Evolutionary conservation across 1,284 basidiomycete species (phyloP), one percentile per base, ranked within the genome.

Genomic region (Trichosporon asahii): DNA sequence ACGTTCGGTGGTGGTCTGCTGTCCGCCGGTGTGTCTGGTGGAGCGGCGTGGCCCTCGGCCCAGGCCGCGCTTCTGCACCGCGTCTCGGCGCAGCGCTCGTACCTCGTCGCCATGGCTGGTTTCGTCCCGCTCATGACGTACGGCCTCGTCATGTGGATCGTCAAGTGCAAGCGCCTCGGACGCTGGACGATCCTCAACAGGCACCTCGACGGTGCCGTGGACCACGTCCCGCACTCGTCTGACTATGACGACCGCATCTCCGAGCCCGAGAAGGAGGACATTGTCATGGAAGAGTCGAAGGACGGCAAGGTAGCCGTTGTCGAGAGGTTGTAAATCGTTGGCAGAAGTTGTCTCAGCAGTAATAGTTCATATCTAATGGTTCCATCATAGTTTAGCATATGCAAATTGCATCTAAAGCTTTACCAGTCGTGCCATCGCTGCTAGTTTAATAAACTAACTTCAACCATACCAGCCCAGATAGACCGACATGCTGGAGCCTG

Each of bases 1-100:
- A 75, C 75, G 53, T 60, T 80, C n/a, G 79, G 79, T 6, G 73
- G 77, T 8, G 77, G 77, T 9, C 65, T 77, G 29, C 66, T 78
- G n/a, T 72, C 77, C 8, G 73, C 70, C 3, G 78, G 78, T 37
- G 78, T 79, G 8, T 72, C 72, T 1, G 78, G 78, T 21, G 76
- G 78, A 31, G 78, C 76, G 6, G 73, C 68, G 12, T 77, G 68
- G 53, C 78, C 78, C 3, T 65, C 76, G 1, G 71, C 77, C 35
- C 76, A 76, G 55, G 75, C 74, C 2, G 73, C 73, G 1, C 68
- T 78, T 11, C 64, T 72, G 14, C 77, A 80, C 65, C n/a, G 49
- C 11, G 37, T 55, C 23, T 61, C 46, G 12, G 68, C 75, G 0
- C 77, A 76, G 49, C 69, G 71, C 15, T 75, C 75, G 12, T 79